Evolutionary conservation across 306 rosid species (phyloP), one percentile per base, ranked within the genome.

Genomic region (Acacia acuminata): DNA sequence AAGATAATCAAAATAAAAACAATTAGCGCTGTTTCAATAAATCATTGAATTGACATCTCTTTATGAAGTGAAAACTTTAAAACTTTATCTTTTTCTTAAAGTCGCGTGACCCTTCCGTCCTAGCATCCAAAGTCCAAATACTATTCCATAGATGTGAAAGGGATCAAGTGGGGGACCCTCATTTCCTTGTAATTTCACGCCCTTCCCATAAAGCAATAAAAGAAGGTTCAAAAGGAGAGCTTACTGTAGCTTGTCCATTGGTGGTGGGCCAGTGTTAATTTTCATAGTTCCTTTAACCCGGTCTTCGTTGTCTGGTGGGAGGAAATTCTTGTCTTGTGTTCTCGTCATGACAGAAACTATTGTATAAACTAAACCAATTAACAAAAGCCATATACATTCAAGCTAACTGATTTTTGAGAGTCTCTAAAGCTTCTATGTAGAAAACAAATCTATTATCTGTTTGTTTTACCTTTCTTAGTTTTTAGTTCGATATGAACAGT

Each of bases 291-390:
- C 86, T 89, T 82, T 77, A 87, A 82, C 85, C 63, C 76, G 82
- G 87, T 51, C 73, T 76, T 72, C 89, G 97, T 95, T 97, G 86
- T 82, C 71, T 79, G 92, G 98, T 93, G 93, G 98, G 97, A 58
- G 81, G 82, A 85, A 84, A 73, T 85, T 68, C 74, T 25, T 83
- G 58, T 68, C 74, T 25, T 83, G 43, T 51, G 77, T 75, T 82
- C 76, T 88, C n/a, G 3, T 71, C 36, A 22, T 22, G 40, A 71
- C 38, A 71, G 32, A 22, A 43, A 12, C 48, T 71, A n/a, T 24
- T 22, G 34, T 22, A 43, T 44, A 43, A 11, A 22, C 75, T 38
- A 8, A 70, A 42, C 34, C 53, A 42, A 69, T 20, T n/a, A 12
- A 71, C 27, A 16, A 66, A 7, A 32, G 2, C 22, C 17, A 17